Percentiles rank a stretch among this genome's conserved stretches.
These are phyloP conservation scores for Scutellaria minor DNA, from an alignment of 257 asterid species.

Conservation along the genomic window DNA sequence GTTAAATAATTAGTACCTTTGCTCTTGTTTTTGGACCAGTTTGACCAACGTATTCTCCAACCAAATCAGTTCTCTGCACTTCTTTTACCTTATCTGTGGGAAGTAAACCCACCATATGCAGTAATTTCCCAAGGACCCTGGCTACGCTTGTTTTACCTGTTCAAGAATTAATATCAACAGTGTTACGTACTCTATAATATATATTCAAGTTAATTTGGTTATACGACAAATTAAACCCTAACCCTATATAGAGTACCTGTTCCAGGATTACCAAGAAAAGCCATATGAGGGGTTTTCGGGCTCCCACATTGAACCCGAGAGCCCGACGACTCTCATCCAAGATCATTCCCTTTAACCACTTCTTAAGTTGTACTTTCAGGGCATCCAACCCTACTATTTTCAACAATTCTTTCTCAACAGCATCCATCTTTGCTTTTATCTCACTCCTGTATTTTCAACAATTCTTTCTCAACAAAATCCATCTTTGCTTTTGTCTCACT, in stretches of 20 bases:
- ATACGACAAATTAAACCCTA: too few species aligned
- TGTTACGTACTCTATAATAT: too few species aligned
- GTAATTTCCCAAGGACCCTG: too few species aligned
- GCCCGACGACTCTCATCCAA: not conserved
- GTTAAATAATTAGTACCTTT: too few species aligned
- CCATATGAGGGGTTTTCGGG: not conserved
- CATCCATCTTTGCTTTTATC: not conserved
- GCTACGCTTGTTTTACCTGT: too few species aligned
- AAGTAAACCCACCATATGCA: not conserved
- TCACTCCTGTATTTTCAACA: not conserved
- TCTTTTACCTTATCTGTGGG: not conserved
- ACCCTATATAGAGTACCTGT: not conserved
- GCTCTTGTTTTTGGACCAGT: too few species aligned
- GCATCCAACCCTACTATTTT: not conserved
- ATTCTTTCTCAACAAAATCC: not conserved
- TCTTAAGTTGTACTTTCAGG: not conserved
- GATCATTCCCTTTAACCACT: not conserved
- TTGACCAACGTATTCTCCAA: too few species aligned
- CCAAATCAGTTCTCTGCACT: conserved; percentile 67
- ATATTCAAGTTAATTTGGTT: too few species aligned
- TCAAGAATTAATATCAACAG: too few species aligned
- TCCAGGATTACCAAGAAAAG: conserved; percentile 13
- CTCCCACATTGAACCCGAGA: not conserved
- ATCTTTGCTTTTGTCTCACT: not conserved
- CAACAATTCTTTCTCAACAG: not conserved